These are phyloP conservation scores for Pseudodiploospora longispora DNA, from an alignment of 2,329 filamentous ascomycete species.

Conservation along the genomic window DNA sequence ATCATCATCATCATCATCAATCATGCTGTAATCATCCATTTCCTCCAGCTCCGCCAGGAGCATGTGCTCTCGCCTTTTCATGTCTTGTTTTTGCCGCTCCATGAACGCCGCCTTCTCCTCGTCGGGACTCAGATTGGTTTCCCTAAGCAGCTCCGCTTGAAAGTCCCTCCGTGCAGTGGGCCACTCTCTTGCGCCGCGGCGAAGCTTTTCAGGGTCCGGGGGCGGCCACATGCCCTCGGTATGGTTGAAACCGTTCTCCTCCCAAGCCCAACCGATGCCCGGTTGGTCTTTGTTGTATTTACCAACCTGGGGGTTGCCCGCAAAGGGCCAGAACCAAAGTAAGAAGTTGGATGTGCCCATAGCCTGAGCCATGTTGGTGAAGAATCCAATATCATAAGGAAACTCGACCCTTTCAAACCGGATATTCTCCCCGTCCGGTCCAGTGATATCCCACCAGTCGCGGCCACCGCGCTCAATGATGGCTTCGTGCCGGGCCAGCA, in stretches of 20 bases:
- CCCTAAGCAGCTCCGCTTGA: slow-evolving; percentile 24
- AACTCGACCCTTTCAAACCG: slow-evolving; percentile 62
- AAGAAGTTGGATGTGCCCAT: slow-evolving; percentile 64
- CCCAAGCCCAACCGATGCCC: slow-evolving; percentile 52
- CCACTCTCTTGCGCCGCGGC: slow-evolving; percentile 32
- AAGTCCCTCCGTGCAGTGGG: slow-evolving; percentile 30
- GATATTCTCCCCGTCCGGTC: slow-evolving; percentile 31
- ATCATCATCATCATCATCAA: slow-evolving; percentile 37
- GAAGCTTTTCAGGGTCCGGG: slow-evolving; percentile 52
- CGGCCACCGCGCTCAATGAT: slow-evolving; percentile 39
- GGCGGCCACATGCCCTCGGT: slow-evolving; percentile 54
- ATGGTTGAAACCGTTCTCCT: slow-evolving; percentile 72
- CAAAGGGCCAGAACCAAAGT: slow-evolving; percentile 62
- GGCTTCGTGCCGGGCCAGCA: slow-evolving; percentile 55
- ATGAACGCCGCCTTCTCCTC: slow-evolving; percentile 42
- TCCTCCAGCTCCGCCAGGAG: slow-evolving; percentile 45
- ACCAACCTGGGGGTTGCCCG: slow-evolving; percentile 38
- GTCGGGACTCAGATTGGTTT: slow-evolving; percentile 30
- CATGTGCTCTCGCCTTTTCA: slow-evolving; percentile 31
- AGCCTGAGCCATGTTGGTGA: slow-evolving; percentile 62
- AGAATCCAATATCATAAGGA: slow-evolving; percentile 73
- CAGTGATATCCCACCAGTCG: slow-evolving; percentile 35
- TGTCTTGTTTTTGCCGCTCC: slow-evolving; percentile 40
- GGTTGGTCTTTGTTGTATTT: slow-evolving; percentile 26
- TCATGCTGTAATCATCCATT: slow-evolving; percentile 46